Evolutionary conservation across 805 yeast species (phyloP).

Genomic region (Clavispora carvajalis): DNA sequence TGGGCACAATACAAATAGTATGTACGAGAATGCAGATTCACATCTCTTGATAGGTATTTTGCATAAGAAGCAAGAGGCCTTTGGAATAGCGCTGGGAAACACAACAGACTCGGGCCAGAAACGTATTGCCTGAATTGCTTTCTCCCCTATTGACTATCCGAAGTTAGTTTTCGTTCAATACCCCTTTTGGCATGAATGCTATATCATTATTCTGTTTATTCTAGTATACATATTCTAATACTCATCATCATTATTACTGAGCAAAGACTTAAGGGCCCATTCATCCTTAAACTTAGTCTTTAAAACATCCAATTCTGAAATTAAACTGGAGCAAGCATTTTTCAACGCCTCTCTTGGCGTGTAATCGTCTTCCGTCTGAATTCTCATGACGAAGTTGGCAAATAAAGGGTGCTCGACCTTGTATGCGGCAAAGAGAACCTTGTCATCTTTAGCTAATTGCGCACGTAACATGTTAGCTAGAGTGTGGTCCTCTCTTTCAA

Average conservation of each 20-base stretch:
- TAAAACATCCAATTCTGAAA: conserved; percentile 70
- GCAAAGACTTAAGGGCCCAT: conserved; percentile 82
- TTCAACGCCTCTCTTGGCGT: conserved; percentile 85
- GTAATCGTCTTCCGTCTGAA: conserved; percentile 94
- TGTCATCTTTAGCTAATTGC: conserved; percentile 77
- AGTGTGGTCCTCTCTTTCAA: conserved; percentile 97
- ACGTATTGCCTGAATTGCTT: too few relatives aligned
- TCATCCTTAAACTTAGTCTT: conserved; percentile 80
- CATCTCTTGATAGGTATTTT: not conserved
- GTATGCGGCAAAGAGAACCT: conserved; percentile 95
- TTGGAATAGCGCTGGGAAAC: too few relatives aligned
- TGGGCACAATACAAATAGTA: not conserved
- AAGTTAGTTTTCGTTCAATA: too few relatives aligned
- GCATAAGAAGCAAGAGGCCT: too few relatives aligned
- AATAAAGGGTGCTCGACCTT: conserved; percentile 97
- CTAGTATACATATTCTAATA: conserved; percentile 4
- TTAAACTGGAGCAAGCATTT: conserved; percentile 81
- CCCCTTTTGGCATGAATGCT: too few relatives aligned
- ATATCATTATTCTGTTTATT: not conserved
- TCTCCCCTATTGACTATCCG: too few relatives aligned
- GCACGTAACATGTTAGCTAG: conserved; percentile 85
- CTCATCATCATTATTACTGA: conserved; percentile 45
- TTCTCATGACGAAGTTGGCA: conserved; percentile 89
- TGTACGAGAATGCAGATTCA: not conserved
- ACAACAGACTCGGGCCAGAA: too few relatives aligned